Evolutionary conservation across 1,284 basidiomycete species (phyloP).

Genomic region (Sporisorium reilianum): DNA sequence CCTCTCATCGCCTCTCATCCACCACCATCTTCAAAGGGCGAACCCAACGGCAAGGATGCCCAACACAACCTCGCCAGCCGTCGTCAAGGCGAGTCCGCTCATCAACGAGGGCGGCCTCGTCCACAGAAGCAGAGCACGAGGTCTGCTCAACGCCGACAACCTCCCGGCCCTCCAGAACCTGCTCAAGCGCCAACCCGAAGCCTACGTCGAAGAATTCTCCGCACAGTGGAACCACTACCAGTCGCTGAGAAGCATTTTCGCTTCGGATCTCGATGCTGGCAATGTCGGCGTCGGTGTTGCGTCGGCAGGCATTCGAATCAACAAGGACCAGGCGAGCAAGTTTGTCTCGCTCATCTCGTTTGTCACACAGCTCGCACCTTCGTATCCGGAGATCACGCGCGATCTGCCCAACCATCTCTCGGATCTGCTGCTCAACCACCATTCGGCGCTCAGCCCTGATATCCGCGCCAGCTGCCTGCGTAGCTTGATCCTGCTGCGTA

Average conservation of each 20-base stretch:
- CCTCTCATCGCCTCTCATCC: neutral
- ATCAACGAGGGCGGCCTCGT: conserved; percentile 61
- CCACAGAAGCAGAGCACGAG: conserved; percentile 64
- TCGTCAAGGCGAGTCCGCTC: conserved; percentile 50
- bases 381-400: conserved; percentile 58
- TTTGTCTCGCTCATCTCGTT: conserved; percentile 62
- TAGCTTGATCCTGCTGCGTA: conserved; percentile 80
- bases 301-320: conserved; percentile 37
- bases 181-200: conserved; percentile 88
- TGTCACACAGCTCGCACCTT: conserved; percentile 74
- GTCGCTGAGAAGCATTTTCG: conserved; percentile 85
- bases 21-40: conserved; percentile 7
- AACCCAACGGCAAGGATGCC: conserved; percentile 21
- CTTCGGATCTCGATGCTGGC: conserved; percentile 53
- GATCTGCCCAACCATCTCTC: conserved; percentile 58
- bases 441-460: conserved; percentile 61
- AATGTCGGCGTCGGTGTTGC: conserved; percentile 13
- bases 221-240: conserved; percentile 98
- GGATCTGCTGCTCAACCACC: conserved; percentile 64
- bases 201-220: conserved; percentile 96
- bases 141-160: conserved; percentile 70
- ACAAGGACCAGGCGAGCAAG: conserved; percentile 62
- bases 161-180: conserved; percentile 87
- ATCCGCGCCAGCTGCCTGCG: conserved; percentile 59
- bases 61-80: conserved; percentile 36